phyloP scores from a whole-genome alignment of 2,329 filamentous ascomycete species.

The Orbilia brochopaga region DNA sequence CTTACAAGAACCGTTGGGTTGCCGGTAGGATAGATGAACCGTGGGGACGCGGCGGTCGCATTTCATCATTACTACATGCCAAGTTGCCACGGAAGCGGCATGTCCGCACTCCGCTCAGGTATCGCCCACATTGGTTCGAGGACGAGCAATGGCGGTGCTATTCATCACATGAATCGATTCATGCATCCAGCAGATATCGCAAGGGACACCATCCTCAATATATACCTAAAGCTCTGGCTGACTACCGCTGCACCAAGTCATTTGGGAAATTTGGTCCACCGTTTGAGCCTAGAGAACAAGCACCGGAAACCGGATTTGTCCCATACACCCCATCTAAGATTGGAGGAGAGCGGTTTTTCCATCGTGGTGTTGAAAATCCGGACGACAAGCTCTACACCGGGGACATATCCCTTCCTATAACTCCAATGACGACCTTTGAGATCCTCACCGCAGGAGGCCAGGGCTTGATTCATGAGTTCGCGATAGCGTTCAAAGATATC shows the following conservation, averaged over 20 bases:
- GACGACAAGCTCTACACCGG: conserved; percentile 1
- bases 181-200: conserved; percentile 31
- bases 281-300: neutral
- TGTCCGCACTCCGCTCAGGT: conserved; percentile 30
- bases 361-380: conserved; percentile 11
- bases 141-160: conserved; percentile 37
- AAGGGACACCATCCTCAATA: conserved; percentile 17
- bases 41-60: neutral
- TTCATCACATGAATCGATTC: conserved; percentile 21
- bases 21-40: conserved; percentile 25
- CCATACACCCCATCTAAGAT: conserved; percentile 4
- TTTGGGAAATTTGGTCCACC: conserved; percentile 6
- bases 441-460: conserved; percentile 26
- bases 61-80: conserved; percentile 5
- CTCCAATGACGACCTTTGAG: conserved; percentile 31
- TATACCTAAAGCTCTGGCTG: conserved; percentile 27
- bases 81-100: conserved; percentile 17
- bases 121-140: conserved; percentile 45
- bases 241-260: conserved; percentile 16
- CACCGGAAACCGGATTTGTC: conserved; percentile 1
- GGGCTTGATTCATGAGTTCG: conserved; percentile 20
- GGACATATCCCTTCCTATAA: conserved; percentile 9
- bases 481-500: conserved; percentile 27
- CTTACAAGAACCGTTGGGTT: conserved; percentile 29
- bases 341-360: conserved; percentile 19